phyloP scores from a whole-genome alignment of 331 rosid species.

The Quercus phellos region DNA sequence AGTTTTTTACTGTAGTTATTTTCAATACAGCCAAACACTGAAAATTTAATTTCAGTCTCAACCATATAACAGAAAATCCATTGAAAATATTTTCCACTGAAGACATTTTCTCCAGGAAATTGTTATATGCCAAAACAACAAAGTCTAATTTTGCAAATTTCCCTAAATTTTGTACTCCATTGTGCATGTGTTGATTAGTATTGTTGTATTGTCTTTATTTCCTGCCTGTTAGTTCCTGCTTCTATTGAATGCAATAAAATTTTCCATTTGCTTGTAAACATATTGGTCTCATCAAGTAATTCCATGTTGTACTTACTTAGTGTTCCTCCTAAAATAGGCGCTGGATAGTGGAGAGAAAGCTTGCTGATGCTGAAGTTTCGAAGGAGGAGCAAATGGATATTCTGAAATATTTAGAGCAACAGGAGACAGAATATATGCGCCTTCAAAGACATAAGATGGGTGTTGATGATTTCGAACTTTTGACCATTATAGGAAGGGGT shows the following conservation, averaged over 20 bases:
- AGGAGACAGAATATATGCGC: conserved; percentile 96
- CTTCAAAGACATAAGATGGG: conserved; percentile 99
- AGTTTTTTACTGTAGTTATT: no score
- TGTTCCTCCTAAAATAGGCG: conserved; percentile 25
- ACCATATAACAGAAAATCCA: no score
- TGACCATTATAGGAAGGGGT: conserved; percentile 99
- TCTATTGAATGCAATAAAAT: neutral
- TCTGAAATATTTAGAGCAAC: conserved; percentile 89
- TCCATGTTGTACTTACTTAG: conserved; percentile 30
- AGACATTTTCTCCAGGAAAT: no score
- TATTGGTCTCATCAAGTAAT: neutral
- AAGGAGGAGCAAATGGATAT: conserved; percentile 96
- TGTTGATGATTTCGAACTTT: conserved; percentile 91
- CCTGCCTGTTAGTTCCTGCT: neutral
- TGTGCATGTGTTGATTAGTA: neutral
- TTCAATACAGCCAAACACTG: no score
- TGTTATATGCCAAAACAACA: no score
- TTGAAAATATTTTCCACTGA: no score
- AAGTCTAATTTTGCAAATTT: neutral
- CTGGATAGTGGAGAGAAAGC: conserved; percentile 65
- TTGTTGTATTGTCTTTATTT: neutral
- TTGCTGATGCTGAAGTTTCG: conserved; percentile 96
- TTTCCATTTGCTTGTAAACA: neutral
- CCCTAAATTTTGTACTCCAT: neutral
- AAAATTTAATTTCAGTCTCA: no score